Evolutionary conservation across 768 basidiomycete genomes (phyloP).

Genomic region (Gloeopeniophorella convolvens): DNA sequence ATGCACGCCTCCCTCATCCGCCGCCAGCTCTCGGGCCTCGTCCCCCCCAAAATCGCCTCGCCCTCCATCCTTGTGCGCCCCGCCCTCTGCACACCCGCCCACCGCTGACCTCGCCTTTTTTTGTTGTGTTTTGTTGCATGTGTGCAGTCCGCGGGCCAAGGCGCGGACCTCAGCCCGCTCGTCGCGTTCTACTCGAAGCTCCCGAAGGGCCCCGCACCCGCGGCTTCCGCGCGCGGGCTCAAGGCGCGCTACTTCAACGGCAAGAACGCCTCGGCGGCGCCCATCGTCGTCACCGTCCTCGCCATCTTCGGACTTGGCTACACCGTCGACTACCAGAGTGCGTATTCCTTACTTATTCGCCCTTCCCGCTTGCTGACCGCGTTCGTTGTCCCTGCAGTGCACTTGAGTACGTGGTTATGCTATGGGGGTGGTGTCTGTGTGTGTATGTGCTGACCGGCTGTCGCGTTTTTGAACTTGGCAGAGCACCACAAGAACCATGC

Average conservation of each 20-base stretch:
- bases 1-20: slow-evolving; percentile 85
- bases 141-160: slow-evolving; percentile 70
- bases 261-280: slow-evolving; percentile 74
- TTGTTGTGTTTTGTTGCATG: background rate
- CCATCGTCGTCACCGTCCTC: slow-evolving; percentile 55
- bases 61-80: slow-evolving; percentile 75
- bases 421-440: background rate
- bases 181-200: slow-evolving; percentile 97
- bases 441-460: slow-evolving; percentile 23
- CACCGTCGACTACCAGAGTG: slow-evolving; percentile 86
- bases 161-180: slow-evolving; percentile 73
- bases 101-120: background rate
- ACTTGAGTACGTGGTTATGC: slow-evolving; percentile 57
- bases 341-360: slow-evolving; percentile 30
- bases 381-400: slow-evolving; percentile 44
- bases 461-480: slow-evolving; percentile 27
- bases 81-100: background rate
- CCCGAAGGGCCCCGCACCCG: slow-evolving; percentile 77
- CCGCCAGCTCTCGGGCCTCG: slow-evolving; percentile 75
- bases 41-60: slow-evolving; percentile 94
- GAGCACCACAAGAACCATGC: slow-evolving; percentile 89
- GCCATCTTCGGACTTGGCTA: slow-evolving; percentile 74
- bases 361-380: background rate
- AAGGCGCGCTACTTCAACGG: slow-evolving; percentile 82
- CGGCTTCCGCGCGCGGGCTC: slow-evolving; percentile 53